Conservation (phyloP, 2,329 filamentous ascomycete genomes). For the Claviceps paspali region DNA sequence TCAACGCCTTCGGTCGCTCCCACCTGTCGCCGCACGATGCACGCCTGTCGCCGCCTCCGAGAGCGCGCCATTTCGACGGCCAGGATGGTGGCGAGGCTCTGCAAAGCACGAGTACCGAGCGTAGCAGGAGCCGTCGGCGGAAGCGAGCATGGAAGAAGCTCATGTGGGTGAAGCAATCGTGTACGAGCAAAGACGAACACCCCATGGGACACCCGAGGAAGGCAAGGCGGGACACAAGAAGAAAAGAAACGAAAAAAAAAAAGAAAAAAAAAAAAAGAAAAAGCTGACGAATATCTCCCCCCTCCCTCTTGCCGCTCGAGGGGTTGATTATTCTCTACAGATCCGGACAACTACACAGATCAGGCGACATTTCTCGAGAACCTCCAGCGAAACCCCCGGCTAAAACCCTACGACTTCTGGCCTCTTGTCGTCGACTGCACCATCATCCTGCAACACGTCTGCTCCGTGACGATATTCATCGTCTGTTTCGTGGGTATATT, state of each 20-base stretch:
- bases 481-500: constrained; percentile 88
- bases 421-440: constrained; percentile 87
- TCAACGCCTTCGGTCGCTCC: constrained; percentile 36
- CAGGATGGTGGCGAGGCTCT: constrained; percentile 21
- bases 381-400: constrained; percentile 80
- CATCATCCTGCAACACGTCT: constrained; percentile 93
- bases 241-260: no score
- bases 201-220: no score
- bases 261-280: neutral
- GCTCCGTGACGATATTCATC: constrained; percentile 85
- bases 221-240: no score
- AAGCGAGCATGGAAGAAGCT: constrained; percentile 85
- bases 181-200: constrained; percentile 40
- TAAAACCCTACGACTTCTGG: constrained; percentile 97
- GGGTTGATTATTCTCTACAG: no score
- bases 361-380: constrained; percentile 93
- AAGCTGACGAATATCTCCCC: neutral
- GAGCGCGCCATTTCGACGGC: constrained; percentile 14
- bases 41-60: constrained; percentile 51
- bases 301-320: no score
- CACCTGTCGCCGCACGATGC: constrained; percentile 77
- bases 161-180: constrained; percentile 94
- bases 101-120: constrained; percentile 34
- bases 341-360: constrained; percentile 98
- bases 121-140: constrained; percentile 50